Evolutionary conservation across 2,329 filamentous ascomycete species (phyloP), one percentile per base, ranked within the genome.

Genomic region (Colletotrichum trifolii): DNA sequence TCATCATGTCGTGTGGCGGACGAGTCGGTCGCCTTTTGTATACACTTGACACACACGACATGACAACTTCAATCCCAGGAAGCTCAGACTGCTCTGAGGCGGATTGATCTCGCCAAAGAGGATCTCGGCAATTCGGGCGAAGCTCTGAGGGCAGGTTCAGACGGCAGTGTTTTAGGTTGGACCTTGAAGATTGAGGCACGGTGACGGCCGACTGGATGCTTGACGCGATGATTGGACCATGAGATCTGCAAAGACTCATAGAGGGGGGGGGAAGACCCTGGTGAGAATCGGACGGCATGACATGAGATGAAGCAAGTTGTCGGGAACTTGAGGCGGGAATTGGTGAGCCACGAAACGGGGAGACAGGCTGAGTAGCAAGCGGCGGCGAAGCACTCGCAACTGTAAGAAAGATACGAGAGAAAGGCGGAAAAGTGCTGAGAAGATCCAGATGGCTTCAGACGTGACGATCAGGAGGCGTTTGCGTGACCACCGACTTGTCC

Each of bases 161-260:
- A 65, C 58, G 62, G 53, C 39, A 33, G n/a, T 46, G 62, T 62
- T 65, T 62, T 52, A 65, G 52, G 52, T 43, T 48, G 52, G 46
- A 48, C 58, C 52, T 52, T 46, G 47, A 38, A 43, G 42, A 53
- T 56, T 42, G 25, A 56, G 46, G 58, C 40, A 38, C 13, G 33
- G 45, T 15, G 12, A 40, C 25, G 48, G 47, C 43, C 15, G 36
- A 11, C 9, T 8, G 40, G 15, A 35, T 10, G 25, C 34, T 35
- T 48, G 48, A 43, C 46, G 40, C 45, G 7, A 39, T 62, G 62
- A 62, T 65, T 62, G 58, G 62, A 33, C 50, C 12, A 53, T 57
- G 42, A 36, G 47, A 53, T 62, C 33, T 33, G 36, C 47, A 38
- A 36, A 7, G 17, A 6, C 4, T 17, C 34, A 34, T 35, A 15